These are phyloP conservation scores for Nemania serpens DNA, from an alignment of 2,329 filamentous ascomycete species.

Conservation along the genomic window DNA sequence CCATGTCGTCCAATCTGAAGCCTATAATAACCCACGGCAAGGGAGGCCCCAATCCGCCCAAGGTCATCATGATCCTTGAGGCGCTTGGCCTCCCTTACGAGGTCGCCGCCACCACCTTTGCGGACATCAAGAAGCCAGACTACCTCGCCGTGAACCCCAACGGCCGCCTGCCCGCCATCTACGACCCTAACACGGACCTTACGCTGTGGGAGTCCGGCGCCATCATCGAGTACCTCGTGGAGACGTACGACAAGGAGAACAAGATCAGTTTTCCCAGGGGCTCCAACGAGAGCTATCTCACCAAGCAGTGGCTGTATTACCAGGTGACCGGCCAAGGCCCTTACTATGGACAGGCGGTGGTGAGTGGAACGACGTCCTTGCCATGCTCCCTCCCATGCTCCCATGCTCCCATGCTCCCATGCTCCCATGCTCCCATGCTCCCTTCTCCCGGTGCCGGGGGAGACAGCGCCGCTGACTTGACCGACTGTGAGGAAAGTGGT, in stretches of 20 bases:
- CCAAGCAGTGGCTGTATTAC: constrained; percentile 51
- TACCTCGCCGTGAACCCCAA: constrained; percentile 31
- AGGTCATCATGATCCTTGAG: constrained; percentile 39
- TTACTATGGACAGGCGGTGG: constrained; percentile 51
- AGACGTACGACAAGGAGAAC: constrained; percentile 45
- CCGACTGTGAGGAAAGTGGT: constrained; percentile 42
- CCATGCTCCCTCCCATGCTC: background rate
- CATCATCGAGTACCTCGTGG: constrained; percentile 31
- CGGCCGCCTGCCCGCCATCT: constrained; percentile 29
- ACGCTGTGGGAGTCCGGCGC: constrained; percentile 34
- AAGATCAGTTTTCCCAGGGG: constrained; percentile 43
- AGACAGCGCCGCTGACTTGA: background rate
- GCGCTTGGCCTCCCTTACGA: constrained; percentile 42
- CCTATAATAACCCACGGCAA: constrained; percentile 39
- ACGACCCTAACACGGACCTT: constrained; percentile 29
- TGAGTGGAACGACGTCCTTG: constrained; percentile 4
- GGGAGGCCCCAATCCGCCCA: constrained; percentile 39
- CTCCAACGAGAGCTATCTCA: constrained; percentile 44
- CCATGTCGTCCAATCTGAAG: constrained; percentile 31
- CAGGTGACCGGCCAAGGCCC: constrained; percentile 53
- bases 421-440: background rate
- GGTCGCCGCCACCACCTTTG: background rate
- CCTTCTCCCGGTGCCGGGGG: background rate
- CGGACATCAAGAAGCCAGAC: constrained; percentile 26
- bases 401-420: no score